These are phyloP conservation scores for Purpureocillium takamizusanense DNA, from an alignment of 2,329 filamentous ascomycete species.

Conservation along the genomic window DNA sequence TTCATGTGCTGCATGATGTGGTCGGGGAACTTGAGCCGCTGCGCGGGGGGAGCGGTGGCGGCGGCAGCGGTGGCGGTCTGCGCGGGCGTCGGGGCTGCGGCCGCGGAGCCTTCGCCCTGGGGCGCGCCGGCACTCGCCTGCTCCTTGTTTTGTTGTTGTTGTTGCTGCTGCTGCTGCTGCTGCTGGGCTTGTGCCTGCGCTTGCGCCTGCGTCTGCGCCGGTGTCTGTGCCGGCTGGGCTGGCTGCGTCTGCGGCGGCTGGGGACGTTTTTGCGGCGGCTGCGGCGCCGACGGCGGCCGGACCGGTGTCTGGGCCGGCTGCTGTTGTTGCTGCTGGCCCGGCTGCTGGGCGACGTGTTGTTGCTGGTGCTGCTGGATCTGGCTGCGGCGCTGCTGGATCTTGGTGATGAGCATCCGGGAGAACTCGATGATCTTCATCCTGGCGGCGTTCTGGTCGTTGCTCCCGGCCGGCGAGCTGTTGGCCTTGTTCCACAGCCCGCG, in stretches of 20 bases:
- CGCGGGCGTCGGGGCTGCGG: neutral
- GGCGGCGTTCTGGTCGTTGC: constrained; percentile 38
- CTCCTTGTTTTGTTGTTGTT: constrained; percentile 1
- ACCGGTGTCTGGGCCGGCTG: neutral
- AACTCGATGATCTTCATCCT: constrained; percentile 52
- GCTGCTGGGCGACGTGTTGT: constrained; percentile 11
- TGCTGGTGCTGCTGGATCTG: constrained; percentile 24
- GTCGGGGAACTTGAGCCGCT: constrained; percentile 27
- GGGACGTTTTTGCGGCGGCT: constrained; percentile 4
- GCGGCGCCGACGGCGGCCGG: constrained; percentile 11
- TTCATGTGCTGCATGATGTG: constrained; percentile 37
- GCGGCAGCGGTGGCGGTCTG: neutral
- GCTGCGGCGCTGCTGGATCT: constrained; percentile 33
- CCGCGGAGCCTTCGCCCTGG: constrained; percentile 4
- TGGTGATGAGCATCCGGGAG: constrained; percentile 45
- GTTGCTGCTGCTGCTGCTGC: constrained; percentile 7
- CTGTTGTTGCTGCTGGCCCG: constrained; percentile 6
- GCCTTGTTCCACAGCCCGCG: constrained; percentile 43
- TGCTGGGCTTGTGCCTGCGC: neutral
- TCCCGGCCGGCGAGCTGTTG: constrained; percentile 36
- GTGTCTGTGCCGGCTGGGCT: constrained; percentile 4
- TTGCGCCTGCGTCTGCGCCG: constrained; percentile 5
- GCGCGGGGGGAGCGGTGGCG: constrained; percentile 10
- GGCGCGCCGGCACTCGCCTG: neutral
- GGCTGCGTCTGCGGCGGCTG: constrained; percentile 5